These are phyloP conservation scores for Apiospora rasikravindrae DNA, from an alignment of 2,329 filamentous ascomycete species.

Conservation along the genomic window DNA sequence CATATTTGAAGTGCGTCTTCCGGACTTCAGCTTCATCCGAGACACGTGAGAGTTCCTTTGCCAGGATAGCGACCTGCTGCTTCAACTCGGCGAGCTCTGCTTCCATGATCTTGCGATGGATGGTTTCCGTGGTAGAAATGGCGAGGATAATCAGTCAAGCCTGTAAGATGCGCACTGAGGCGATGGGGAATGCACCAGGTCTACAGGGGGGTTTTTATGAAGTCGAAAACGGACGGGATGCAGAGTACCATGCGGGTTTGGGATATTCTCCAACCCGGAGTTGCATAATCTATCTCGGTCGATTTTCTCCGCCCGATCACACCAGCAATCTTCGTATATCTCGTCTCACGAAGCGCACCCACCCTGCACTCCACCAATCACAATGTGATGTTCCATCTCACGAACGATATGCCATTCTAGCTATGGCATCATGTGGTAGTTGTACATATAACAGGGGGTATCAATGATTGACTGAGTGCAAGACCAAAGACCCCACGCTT, in stretches of 20 bases:
- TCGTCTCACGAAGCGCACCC: background rate
- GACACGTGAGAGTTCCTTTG: constrained; percentile 42
- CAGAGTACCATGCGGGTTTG: background rate
- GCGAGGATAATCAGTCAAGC: background rate
- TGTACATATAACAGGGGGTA: background rate
- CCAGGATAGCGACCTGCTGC: constrained; percentile 40
- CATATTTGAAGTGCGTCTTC: constrained; percentile 62
- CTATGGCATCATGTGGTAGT: background rate
- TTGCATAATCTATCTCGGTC: background rate
- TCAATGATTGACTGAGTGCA: background rate
- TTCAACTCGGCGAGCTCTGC: constrained; percentile 43
- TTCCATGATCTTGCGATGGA: constrained; percentile 34
- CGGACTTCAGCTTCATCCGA: constrained; percentile 58
- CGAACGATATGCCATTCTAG: background rate
- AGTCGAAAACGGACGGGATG: background rate
- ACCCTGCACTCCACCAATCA: background rate
- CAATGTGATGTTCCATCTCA: background rate
- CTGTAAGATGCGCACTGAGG: background rate
- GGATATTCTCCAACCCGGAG: background rate
- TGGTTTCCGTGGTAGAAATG: no score
- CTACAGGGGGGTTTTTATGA: background rate
- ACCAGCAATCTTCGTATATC: background rate
- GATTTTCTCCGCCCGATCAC: constrained; percentile 8
- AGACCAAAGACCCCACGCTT: background rate
- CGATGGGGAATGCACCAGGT: no score